Evolutionary conservation across 1,284 basidiomycete species (phyloP).

Genomic region (Heterobasidion irregulare): DNA sequence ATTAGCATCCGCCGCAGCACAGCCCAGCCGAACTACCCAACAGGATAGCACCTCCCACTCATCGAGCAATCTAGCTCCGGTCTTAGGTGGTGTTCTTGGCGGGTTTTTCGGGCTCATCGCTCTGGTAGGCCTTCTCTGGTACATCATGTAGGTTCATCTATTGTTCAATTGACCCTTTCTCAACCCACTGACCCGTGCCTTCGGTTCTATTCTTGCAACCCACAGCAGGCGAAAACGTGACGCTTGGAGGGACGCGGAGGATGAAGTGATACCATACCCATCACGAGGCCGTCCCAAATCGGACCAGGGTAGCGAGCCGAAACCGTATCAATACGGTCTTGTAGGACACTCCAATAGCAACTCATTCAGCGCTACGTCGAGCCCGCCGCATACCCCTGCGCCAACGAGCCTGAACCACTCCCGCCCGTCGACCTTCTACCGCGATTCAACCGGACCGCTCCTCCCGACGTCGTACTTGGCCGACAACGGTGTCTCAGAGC

Average conservation of each 20-base stretch:
- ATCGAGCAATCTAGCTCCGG: slow-evolving; percentile 8
- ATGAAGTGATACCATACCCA: slow-evolving; percentile 11
- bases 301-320: slow-evolving; percentile 7
- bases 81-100: slow-evolving; percentile 13
- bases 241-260: slow-evolving; percentile 1
- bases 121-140: slow-evolving; percentile 12
- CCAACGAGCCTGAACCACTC: not conserved
- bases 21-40: not conserved
- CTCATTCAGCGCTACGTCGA: not conserved
- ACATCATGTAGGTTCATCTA: slow-evolving; percentile 9
- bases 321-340: slow-evolving; percentile 16
- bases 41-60: not conserved
- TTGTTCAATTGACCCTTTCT: not conserved
- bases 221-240: not conserved
- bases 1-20: not conserved
- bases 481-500: not conserved
- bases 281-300: not conserved
- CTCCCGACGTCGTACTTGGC: not conserved
- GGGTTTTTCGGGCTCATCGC: slow-evolving; percentile 13
- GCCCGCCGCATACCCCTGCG: slow-evolving; percentile 2
- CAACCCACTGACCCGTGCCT: not conserved
- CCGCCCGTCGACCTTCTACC: not conserved
- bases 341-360: slow-evolving; percentile 10
- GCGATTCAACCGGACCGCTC: not conserved
- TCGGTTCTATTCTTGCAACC: not conserved